A percentile compares a stretch with the other conserved stretches of the same genome.
phyloP scores from a whole-genome alignment of 345 rosid genomes.

The Lumnitzera littorea region DNA sequence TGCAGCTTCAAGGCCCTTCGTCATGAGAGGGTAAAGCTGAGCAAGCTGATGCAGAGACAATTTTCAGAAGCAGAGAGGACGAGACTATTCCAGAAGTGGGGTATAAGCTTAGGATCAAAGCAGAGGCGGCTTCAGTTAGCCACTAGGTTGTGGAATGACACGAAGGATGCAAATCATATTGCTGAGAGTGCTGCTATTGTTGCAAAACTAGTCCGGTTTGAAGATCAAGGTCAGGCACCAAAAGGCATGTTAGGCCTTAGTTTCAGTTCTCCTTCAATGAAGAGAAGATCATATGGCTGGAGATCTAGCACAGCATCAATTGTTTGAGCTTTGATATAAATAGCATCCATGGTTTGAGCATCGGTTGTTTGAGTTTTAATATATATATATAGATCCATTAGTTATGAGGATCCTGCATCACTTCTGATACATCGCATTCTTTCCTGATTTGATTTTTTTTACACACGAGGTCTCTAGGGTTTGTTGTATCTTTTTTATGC shows the following conservation, averaged over 20 bases:
- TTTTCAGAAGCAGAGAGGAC: constrained; percentile 57
- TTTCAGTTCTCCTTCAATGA: constrained; percentile 53
- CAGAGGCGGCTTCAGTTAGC: constrained; percentile 71
- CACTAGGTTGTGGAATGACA: constrained; percentile 60
- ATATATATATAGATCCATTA: background rate
- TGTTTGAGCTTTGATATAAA: background rate
- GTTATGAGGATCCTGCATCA: background rate
- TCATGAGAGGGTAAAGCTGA: constrained; percentile 64
- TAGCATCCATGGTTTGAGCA: constrained; percentile 9
- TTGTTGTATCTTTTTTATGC: no score
- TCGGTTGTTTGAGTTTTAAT: background rate
- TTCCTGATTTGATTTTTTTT: constrained; percentile 5
- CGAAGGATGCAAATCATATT: constrained; percentile 47
- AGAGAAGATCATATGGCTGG: constrained; percentile 63
- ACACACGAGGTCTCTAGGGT: no score
- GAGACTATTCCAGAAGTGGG: constrained; percentile 71
- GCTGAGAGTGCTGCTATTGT: constrained; percentile 68
- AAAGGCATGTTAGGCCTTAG: constrained; percentile 92
- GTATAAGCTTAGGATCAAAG: constrained; percentile 57
- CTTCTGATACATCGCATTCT: constrained; percentile 10
- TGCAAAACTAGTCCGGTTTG: constrained; percentile 71
- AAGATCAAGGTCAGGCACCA: constrained; percentile 68
- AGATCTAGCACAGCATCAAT: constrained; percentile 46
- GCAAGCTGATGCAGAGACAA: constrained; percentile 80
- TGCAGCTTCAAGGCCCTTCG: constrained; percentile 65